Evolutionary conservation across 2,329 filamentous ascomycete species (phyloP).

Genomic region (Sordariomycetes sp.): DNA sequence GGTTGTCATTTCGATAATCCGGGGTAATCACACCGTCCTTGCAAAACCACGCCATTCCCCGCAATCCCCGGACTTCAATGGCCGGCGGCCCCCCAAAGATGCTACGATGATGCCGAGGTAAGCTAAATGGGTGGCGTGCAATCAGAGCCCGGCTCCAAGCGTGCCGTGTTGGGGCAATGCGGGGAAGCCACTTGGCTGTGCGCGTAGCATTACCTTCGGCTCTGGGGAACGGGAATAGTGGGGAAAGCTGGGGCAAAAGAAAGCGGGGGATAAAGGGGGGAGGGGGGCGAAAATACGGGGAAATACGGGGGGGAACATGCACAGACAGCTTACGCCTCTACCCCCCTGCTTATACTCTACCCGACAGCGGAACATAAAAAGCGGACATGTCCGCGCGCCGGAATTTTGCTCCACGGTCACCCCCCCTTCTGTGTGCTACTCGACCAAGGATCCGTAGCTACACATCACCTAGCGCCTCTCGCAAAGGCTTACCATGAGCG

Average conservation of each 20-base stretch:
- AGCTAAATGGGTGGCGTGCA: not conserved
- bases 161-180: not conserved
- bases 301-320: not conserved
- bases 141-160: not conserved
- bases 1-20: no score
- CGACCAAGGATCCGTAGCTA: not conserved
- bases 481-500: not conserved
- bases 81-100: no score
- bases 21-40: no score
- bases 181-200: not conserved
- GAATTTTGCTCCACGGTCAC: not conserved
- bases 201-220: not conserved
- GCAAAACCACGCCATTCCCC: no score
- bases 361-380: not conserved
- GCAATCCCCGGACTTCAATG: no score
- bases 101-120: no score
- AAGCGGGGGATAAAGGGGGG: not conserved
- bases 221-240: not conserved
- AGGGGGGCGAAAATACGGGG: not conserved
- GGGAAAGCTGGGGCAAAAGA: not conserved
- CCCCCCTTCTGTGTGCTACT: not conserved
- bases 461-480: not conserved
- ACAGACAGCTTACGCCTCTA: not conserved
- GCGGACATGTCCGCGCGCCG: not conserved
- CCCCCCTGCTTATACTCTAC: no score